These are phyloP conservation scores for Tubosaeta brunneosetosa DNA, from an alignment of 768 basidiomycete genomes.

Conservation along the genomic window DNA sequence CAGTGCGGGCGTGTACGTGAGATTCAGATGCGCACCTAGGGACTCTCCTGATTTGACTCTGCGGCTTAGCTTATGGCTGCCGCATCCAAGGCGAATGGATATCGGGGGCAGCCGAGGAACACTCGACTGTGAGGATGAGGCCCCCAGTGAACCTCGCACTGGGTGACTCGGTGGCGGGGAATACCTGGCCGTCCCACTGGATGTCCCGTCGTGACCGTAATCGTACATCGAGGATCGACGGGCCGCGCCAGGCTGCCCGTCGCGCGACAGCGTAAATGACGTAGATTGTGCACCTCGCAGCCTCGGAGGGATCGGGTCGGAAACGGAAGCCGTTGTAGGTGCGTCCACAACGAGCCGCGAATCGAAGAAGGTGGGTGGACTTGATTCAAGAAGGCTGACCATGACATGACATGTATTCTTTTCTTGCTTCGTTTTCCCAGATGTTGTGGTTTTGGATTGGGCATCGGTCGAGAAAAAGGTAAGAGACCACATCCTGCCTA, in stretches of 20 bases:
- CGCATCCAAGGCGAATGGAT: slow-evolving; percentile 4
- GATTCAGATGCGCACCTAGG: slow-evolving; percentile 1
- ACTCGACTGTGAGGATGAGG: neutral
- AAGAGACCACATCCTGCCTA: slow-evolving; percentile 25
- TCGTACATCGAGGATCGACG: neutral
- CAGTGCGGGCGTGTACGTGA: neutral
- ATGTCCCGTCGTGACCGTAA: neutral
- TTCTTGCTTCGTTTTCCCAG: slow-evolving; percentile 7
- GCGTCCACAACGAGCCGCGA: slow-evolving; percentile 10
- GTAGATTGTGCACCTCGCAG: slow-evolving; percentile 2
- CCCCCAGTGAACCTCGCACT: neutral
- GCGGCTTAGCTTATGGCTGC: slow-evolving; percentile 11
- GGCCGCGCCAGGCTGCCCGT: neutral
- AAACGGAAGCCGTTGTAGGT: neutral
- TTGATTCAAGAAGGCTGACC: slow-evolving; percentile 32
- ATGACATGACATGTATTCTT: slow-evolving; percentile 37
- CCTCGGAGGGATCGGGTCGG: neutral
- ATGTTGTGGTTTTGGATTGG: neutral
- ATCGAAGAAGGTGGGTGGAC: slow-evolving; percentile 17
- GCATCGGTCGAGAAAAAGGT: slow-evolving; percentile 17
- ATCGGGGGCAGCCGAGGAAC: neutral
- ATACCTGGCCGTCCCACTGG: neutral
- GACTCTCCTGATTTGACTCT: neutral
- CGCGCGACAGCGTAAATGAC: neutral
- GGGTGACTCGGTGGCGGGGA: slow-evolving; percentile 5